phyloP scores from a whole-genome alignment of 352 stramenopile genomes.

The Sclerospora graminicola region DNA sequence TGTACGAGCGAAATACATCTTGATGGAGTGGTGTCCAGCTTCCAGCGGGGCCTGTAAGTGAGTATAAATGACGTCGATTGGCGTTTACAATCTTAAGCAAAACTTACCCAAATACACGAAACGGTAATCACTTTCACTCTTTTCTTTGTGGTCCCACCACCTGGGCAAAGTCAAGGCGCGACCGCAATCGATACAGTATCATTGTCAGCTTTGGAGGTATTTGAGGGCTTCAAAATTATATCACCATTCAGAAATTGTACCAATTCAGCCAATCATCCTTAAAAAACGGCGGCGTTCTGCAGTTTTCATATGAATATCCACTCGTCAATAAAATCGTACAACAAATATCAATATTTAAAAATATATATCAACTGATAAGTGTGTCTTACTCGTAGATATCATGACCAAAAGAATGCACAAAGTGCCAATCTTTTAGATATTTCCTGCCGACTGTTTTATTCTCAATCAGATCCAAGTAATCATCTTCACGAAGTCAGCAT shows the following conservation, averaged over 20 bases:
- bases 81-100: not conserved
- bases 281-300: constrained; percentile 82
- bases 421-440: constrained; percentile 86
- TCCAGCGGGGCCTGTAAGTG: constrained; percentile 50
- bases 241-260: constrained; percentile 19
- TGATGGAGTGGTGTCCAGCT: constrained; percentile 91
- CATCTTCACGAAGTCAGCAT: constrained; percentile 21
- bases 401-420: constrained; percentile 44
- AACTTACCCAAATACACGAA: constrained; percentile 93
- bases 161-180: constrained; percentile 11
- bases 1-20: constrained; percentile 95
- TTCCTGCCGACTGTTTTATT: constrained; percentile 29
- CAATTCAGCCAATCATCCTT: constrained; percentile 89
- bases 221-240: not conserved
- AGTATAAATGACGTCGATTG: not conserved
- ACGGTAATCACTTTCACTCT: constrained; percentile 83
- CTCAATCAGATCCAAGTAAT: constrained; percentile 56
- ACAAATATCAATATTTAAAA: no score
- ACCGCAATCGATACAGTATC: not conserved
- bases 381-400: constrained; percentile 48
- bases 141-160: constrained; percentile 70
- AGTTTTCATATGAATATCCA: constrained; percentile 12
- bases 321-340: constrained; percentile 6
- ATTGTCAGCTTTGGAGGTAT: not conserved
- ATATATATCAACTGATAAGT: not conserved